Conservation (phyloP, 2,329 filamentous ascomycete species). For the Aspergillus carbonarius region DNA sequence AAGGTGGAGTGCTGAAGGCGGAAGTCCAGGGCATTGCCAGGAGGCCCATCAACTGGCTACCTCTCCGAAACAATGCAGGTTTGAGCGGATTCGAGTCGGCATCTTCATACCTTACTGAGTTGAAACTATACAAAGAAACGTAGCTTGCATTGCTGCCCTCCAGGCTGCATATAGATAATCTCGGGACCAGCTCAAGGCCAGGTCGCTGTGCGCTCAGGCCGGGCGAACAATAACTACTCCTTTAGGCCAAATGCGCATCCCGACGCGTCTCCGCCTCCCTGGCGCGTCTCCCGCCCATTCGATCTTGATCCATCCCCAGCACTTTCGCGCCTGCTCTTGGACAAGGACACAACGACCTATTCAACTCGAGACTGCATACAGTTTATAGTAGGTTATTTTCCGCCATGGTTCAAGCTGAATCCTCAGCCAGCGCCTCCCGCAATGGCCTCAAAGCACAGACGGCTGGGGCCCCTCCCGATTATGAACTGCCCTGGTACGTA, state of each 20-base stretch:
- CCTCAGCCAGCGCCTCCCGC: slow-evolving; percentile 44
- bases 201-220: not conserved
- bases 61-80: not conserved
- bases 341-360: not conserved
- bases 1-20: not conserved
- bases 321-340: not conserved
- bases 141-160: not conserved
- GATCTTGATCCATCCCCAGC: not conserved
- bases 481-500: slow-evolving; percentile 52
- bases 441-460: slow-evolving; percentile 42
- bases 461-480: slow-evolving; percentile 43
- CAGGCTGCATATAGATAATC: not conserved
- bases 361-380: not conserved
- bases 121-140: not conserved
- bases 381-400: not conserved
- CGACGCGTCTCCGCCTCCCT: slow-evolving; percentile 28
- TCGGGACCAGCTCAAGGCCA: not conserved
- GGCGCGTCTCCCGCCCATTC: slow-evolving; percentile 27
- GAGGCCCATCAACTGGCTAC: not conserved
- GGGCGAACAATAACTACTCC: not conserved
- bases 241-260: slow-evolving; percentile 18
- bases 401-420: slow-evolving; percentile 48
- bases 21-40: not conserved
- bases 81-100: not conserved
- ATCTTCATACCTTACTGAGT: not conserved